Evolutionary conservation across 139 green algal species (phyloP).

Genomic region (Haematococcus sp.): DNA sequence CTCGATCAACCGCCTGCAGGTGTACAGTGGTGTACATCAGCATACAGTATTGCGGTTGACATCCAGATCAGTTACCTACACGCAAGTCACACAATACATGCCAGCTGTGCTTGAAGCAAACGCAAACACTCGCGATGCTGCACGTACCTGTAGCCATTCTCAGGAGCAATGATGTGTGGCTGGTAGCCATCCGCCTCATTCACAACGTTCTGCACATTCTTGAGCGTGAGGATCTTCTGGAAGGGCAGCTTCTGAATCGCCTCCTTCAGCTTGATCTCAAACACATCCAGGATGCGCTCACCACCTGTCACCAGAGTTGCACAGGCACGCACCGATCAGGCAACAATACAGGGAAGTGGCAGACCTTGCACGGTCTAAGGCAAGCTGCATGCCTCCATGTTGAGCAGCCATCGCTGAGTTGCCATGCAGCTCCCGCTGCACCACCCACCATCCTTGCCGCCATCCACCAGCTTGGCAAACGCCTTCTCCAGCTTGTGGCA

Average conservation of each 20-base stretch:
- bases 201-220: conserved; percentile 66
- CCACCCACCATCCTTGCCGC: conserved; percentile 71
- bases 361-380: background rate
- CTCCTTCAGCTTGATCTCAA: conserved; percentile 90
- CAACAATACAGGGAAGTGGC: background rate
- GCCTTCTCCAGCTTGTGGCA: conserved; percentile 83
- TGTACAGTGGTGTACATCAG: conserved; percentile 78
- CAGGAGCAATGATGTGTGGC: conserved; percentile 95
- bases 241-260: conserved; percentile 87
- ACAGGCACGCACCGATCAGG: background rate
- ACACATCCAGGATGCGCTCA: conserved; percentile 85
- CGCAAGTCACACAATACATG: too few relatives aligned
- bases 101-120: too few relatives aligned
- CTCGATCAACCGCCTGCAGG: conserved; percentile 87
- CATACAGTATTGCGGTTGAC: background rate
- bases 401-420: too few relatives aligned
- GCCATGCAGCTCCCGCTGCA: background rate
- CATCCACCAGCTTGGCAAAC: conserved; percentile 78
- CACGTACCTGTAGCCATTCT: conserved; percentile 90
- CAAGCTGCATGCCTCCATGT: background rate
- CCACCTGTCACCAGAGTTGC: conserved; percentile 52
- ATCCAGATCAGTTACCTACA: too few relatives aligned
- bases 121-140: too few relatives aligned
- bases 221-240: conserved; percentile 80
- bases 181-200: conserved; percentile 96